Conservation (phyloP, 306 rosid species). For the Sphenostylis stenocarpa region DNA sequence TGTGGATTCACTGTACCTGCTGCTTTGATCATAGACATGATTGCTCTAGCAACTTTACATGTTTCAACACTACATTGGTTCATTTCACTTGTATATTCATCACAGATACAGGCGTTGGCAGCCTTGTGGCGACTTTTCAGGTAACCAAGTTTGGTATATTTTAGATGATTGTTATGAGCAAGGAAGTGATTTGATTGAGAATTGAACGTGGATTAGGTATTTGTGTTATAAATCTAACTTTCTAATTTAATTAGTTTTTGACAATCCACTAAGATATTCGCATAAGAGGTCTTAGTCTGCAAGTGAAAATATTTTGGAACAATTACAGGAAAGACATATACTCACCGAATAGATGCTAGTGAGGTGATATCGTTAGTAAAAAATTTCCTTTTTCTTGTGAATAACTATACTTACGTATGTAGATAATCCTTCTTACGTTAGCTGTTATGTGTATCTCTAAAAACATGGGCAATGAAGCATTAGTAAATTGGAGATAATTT, state of each 20-base stretch:
- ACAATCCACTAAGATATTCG: conserved; percentile 8
- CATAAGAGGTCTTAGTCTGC: conserved; percentile 9
- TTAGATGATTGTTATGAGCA: conserved; percentile 23
- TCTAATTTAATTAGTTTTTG: conserved; percentile 9
- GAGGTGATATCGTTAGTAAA: conserved; percentile 10
- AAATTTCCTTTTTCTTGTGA: conserved; percentile 16
- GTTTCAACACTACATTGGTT: conserved; percentile 83
- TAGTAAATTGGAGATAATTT: conserved; percentile 11
- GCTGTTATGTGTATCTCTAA: conserved; percentile 10
- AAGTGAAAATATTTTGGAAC: conserved; percentile 14
- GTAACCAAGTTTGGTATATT: conserved; percentile 40
- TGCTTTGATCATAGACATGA: conserved; percentile 70
- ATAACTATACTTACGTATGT: conserved; percentile 10
- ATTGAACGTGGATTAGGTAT: conserved; percentile 7
- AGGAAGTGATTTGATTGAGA: conserved; percentile 24
- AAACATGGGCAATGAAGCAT: conserved; percentile 8
- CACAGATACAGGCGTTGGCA: conserved; percentile 83
- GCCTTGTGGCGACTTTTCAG: conserved; percentile 98
- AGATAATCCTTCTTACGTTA: background rate
- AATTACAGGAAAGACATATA: conserved; percentile 16
- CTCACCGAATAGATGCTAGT: conserved; percentile 13
- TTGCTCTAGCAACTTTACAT: conserved; percentile 65
- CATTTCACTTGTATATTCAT: conserved; percentile 81
- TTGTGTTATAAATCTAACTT: conserved; percentile 7
- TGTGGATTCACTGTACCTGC: conserved; percentile 81